phyloP scores from a whole-genome alignment of 179 eudicot genomes.

The Beta corolliflora region DNA sequence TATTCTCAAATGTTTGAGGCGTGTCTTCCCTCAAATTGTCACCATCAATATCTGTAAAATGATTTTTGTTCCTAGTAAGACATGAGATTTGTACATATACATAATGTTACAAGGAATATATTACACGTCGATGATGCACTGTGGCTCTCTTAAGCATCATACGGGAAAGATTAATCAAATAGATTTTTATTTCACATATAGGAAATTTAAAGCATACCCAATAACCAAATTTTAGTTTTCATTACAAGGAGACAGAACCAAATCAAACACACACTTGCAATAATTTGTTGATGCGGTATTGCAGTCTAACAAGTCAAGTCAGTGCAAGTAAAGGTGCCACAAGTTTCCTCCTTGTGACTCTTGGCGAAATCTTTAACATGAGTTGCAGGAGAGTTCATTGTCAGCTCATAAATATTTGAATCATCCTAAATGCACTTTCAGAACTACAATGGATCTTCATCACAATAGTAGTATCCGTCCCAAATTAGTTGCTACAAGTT shows the following conservation, averaged over 20 bases:
- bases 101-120: neutral
- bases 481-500: too few relatives aligned
- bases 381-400: neutral
- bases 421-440: neutral
- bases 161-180: too few relatives aligned
- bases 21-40: conserved; percentile 69
- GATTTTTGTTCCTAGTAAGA: neutral
- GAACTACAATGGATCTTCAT: neutral
- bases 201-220: neutral
- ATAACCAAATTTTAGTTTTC: neutral
- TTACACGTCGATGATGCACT: neutral
- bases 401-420: neutral
- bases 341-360: neutral
- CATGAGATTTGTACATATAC: neutral
- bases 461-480: neutral
- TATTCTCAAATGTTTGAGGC: conserved; percentile 71
- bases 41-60: conserved; percentile 65
- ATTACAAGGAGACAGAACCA: neutral
- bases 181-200: neutral
- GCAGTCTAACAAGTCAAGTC: neutral
- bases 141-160: neutral
- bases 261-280: neutral
- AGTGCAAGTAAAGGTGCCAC: neutral
- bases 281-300: neutral
- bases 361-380: neutral